Conservation (phyloP, 1,139 yeast genomes). For the Yamadazyma spencermartinsiae region DNA sequence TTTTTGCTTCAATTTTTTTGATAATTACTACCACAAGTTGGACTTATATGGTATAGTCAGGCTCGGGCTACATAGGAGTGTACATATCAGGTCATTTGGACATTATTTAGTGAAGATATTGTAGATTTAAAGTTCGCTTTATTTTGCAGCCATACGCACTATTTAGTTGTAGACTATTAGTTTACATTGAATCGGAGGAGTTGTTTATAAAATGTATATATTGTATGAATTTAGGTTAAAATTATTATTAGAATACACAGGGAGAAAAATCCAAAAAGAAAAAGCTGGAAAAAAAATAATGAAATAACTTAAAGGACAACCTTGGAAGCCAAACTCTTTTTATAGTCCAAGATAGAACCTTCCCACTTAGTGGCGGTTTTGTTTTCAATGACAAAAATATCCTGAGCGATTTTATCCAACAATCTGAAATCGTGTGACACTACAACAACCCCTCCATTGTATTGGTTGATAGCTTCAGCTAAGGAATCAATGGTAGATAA, state of each 20-base stretch:
- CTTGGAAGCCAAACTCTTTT: conserved; percentile 87
- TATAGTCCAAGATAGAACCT: conserved; percentile 85
- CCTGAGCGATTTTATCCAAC: conserved; percentile 95
- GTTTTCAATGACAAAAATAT: conserved; percentile 92
- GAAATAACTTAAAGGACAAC: conserved; percentile 58
- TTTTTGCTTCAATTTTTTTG: neutral
- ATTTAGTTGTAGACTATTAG: no score
- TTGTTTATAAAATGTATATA: no score
- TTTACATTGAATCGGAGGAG: neutral
- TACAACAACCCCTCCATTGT: conserved; percentile 97
- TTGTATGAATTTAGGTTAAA: neutral
- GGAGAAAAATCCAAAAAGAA: neutral
- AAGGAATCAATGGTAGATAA: conserved; percentile 96
- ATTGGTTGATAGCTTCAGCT: conserved; percentile 92
- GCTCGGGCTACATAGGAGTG: no score
- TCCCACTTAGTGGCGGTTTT: conserved; percentile 97
- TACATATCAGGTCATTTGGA: neutral
- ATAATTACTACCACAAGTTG: neutral
- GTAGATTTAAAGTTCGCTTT: no score
- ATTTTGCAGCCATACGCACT: neutral
- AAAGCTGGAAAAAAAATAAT: neutral
- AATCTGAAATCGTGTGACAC: conserved; percentile 99
- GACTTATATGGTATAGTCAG: neutral
- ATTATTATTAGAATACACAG: neutral
- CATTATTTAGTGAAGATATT: neutral